Base-by-base conservation (phyloP, 1,284 basidiomycete genomes). In the Puccinia hordei region DNA sequence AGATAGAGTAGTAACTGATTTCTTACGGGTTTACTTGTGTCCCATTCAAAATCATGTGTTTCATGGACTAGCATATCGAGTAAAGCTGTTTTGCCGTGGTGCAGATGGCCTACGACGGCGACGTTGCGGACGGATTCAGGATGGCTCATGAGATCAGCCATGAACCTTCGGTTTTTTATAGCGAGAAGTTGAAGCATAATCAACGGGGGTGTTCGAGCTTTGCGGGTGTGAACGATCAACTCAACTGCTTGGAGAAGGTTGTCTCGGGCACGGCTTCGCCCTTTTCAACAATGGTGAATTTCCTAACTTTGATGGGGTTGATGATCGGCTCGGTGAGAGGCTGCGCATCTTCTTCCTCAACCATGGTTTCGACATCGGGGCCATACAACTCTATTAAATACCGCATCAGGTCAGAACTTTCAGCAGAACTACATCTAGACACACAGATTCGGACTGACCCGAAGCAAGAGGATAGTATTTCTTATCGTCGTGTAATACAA, bases 341-440 rank as follows among this genome's bases (percentile, higher is more conserved):
- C 86, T 99, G 97, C 3, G 93, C 90, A 85, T 99, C 97, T 87
- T 99, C 97, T 86, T 99, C 97, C 86, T 99, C 95, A 0, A 99
- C 97, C 84, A 86, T 81, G 22, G 85, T 83, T 82, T 86, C 85
- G 12, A 86, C 85, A 27, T 85, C 84, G 33, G 85, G 84, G 59
- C 85, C 85, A 59, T 86, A 86, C 13, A 85, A 82, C 51, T 86
- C 85, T 73, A 33, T n/a, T 79, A 46, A 44, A 72, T 49, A 13
- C 41, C n/a, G 65, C 6, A 53, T 6, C 10, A 17, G 33, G 51
- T 55, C 38, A 53, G 27, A 55, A 19, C 1, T 46, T 30, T 3
- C 33, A 17, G 6, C 71, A 22, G 35, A 19, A n/a, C 22, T 19
- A 38, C 4, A 24, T 24, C 17, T 12, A 33, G 44, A 79, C n/a